A percentile compares a stretch with the other conserved stretches of the same genome.
These are phyloP conservation scores for Lycium ferocissimum DNA, from an alignment of 257 asterid species.

Conservation along the genomic window DNA sequence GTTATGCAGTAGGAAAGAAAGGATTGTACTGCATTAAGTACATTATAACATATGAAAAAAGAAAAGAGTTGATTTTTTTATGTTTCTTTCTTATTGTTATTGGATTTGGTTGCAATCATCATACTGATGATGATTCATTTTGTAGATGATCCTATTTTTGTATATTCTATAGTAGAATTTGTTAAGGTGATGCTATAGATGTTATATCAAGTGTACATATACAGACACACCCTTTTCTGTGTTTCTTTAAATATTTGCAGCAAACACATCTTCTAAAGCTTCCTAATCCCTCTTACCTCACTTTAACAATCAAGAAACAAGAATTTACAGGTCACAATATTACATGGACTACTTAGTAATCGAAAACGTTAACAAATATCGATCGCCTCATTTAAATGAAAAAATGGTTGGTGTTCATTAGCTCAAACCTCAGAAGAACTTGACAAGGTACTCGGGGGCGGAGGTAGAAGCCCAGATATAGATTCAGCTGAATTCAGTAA, in stretches of 20 bases:
- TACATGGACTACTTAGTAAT: no score
- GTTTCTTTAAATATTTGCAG: background rate
- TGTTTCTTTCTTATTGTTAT: background rate
- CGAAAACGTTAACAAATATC: no score
- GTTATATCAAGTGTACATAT: background rate
- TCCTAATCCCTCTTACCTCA: background rate
- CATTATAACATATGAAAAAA: background rate
- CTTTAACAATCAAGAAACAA: background rate
- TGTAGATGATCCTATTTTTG: background rate
- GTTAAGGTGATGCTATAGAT: background rate
- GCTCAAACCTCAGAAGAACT: no score
- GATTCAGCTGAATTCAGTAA: no score
- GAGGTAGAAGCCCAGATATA: no score
- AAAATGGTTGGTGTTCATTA: no score
- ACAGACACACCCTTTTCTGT: background rate
- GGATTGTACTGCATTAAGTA: conserved; percentile 26
- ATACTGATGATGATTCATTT: conserved; percentile 4
- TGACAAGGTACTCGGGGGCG: no score
- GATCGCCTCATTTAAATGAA: no score
- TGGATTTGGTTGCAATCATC: conserved; percentile 25
- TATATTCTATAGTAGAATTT: background rate
- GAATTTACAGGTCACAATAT: no score
- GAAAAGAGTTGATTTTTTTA: background rate
- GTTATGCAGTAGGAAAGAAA: conserved; percentile 20
- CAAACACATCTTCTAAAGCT: background rate